These are phyloP conservation scores for Ciborinia camelliae DNA, from an alignment of 2,329 filamentous ascomycete genomes.

Conservation along the genomic window DNA sequence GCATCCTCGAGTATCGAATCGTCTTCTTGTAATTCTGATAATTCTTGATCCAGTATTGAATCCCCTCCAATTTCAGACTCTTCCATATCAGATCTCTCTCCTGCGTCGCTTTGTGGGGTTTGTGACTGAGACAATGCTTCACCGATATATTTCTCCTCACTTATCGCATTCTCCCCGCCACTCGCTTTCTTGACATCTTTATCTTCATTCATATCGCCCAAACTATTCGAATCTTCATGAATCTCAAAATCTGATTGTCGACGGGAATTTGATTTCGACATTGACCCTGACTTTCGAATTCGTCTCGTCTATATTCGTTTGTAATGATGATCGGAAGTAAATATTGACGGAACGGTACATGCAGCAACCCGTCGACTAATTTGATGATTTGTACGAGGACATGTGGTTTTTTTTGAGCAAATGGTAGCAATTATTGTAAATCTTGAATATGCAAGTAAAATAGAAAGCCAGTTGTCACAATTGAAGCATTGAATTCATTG, in stretches of 20 bases:
- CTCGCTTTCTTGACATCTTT: constrained; percentile 22
- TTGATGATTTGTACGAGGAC: constrained; percentile 12
- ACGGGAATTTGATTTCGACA: constrained; percentile 28
- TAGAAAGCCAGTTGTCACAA: background rate
- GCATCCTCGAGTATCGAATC: constrained; percentile 21
- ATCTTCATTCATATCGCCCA: constrained; percentile 24
- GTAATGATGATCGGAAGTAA: constrained; percentile 22
- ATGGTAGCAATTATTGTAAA: background rate
- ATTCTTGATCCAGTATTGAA: constrained; percentile 3
- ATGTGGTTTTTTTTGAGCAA: background rate
- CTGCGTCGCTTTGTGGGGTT: constrained; percentile 4
- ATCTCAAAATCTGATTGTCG: constrained; percentile 31
- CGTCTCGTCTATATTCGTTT: background rate
- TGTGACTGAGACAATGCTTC: constrained; percentile 11
- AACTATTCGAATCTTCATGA: constrained; percentile 34
- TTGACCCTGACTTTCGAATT: constrained; percentile 1
- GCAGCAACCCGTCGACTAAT: constrained; percentile 29
- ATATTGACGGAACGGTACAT: constrained; percentile 30
- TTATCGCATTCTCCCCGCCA: constrained; percentile 27
- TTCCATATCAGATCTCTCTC: background rate
- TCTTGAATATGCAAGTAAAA: background rate
- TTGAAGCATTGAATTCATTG: background rate
- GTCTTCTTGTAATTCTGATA: background rate
- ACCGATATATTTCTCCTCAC: background rate
- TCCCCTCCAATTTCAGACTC: background rate